These are phyloP conservation scores for Malassezia brasiliensis DNA, from an alignment of 1,284 basidiomycete genomes.

Conservation along the genomic window DNA sequence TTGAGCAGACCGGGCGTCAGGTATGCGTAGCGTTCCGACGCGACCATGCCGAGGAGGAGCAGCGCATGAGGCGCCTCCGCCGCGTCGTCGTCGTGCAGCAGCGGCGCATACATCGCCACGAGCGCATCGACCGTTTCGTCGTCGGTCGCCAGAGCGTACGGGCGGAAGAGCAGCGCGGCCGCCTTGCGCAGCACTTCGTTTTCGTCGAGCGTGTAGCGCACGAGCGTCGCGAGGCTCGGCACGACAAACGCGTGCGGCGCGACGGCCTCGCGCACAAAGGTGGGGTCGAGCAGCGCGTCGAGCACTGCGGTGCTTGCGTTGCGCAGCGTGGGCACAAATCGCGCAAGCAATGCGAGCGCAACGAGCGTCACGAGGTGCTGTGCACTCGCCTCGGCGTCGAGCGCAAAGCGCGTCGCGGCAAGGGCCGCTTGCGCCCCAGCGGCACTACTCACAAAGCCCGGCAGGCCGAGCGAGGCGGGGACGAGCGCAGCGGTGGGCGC, in stretches of 20 bases:
- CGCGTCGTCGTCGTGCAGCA: constrained; percentile 52
- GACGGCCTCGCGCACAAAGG: not conserved
- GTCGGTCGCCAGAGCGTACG: constrained; percentile 11
- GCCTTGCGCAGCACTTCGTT: constrained; percentile 25
- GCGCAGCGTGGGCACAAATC: constrained; percentile 60
- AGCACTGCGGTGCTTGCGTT: constrained; percentile 52
- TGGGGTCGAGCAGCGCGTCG: constrained; percentile 4
- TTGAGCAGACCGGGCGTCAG: constrained; percentile 66
- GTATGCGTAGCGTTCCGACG: constrained; percentile 67
- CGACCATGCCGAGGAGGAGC: constrained; percentile 55
- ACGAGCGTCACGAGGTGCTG: constrained; percentile 6
- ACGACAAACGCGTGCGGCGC: not conserved
- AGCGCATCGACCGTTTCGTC: constrained; percentile 21
- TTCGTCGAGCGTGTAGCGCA: constrained; percentile 12
- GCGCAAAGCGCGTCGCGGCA: not conserved
- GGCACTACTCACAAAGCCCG: constrained; percentile 7
- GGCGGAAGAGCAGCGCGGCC: constrained; percentile 18
- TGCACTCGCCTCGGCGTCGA: constrained; percentile 1
- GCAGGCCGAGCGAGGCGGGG: not conserved
- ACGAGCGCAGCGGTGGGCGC: not conserved
- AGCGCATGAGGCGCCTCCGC: constrained; percentile 12
- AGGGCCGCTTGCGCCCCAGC: not conserved
- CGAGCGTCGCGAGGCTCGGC: constrained; percentile 9
- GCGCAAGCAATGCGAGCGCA: constrained; percentile 1
- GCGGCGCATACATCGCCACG: constrained; percentile 38